Evolutionary conservation across 148 eudicot genomes (phyloP).

Genomic region (Drosera capensis): DNA sequence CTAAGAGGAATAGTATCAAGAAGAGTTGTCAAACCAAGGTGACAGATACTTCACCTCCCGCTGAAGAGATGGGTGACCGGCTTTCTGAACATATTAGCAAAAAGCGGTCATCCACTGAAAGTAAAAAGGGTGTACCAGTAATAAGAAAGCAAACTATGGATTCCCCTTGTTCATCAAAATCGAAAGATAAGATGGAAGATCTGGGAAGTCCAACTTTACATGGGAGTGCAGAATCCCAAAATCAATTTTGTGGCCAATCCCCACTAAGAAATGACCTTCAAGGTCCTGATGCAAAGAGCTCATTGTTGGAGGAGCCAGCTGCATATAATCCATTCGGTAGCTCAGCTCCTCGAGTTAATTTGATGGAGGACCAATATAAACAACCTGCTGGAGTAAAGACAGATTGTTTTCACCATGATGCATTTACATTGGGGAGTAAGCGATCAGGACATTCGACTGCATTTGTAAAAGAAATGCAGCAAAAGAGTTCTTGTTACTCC

Average conservation of each 20-base stretch:
- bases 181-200: slow-evolving; percentile 15
- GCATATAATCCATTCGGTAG: slow-evolving; percentile 14
- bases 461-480: too few species aligned
- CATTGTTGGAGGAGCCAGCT: slow-evolving; percentile 23
- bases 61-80: slow-evolving; percentile 12
- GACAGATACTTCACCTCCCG: slow-evolving; percentile 8
- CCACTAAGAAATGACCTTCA: slow-evolving; percentile 14
- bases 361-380: slow-evolving; percentile 14
- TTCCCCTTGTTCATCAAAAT: slow-evolving; percentile 2
- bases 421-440: slow-evolving; percentile 7
- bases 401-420: slow-evolving; percentile 5
- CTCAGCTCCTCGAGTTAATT: slow-evolving; percentile 18
- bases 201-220: slow-evolving; percentile 11
- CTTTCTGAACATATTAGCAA: slow-evolving; percentile 12
- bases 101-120: slow-evolving; percentile 13
- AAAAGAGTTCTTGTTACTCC: too few species aligned
- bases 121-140: background rate
- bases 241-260: slow-evolving; percentile 18
- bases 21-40: slow-evolving; percentile 21
- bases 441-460: too few species aligned
- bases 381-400: slow-evolving; percentile 14
- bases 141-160: slow-evolving; percentile 1
- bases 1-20: slow-evolving; percentile 21
- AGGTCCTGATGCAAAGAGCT: slow-evolving; percentile 19
- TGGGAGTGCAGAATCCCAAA: slow-evolving; percentile 13